Base-by-base conservation (phyloP, 2,329 filamentous ascomycete species). In the Alternaria triticina region DNA sequence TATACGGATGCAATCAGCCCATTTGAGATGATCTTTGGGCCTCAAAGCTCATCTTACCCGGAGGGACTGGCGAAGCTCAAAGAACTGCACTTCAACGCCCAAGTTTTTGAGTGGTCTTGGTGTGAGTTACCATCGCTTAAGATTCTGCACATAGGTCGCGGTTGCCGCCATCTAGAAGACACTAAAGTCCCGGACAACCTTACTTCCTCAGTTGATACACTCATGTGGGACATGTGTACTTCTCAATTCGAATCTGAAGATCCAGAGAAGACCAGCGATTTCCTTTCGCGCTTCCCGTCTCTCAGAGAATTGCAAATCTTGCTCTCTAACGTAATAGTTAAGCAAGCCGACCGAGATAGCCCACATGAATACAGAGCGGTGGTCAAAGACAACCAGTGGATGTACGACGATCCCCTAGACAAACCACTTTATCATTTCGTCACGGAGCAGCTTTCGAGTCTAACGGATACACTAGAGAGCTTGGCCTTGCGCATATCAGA, bases 51-150 rank as follows among this genome's bases (percentile, higher is more conserved):
- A n/a, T 36, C 33, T n/a, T 36, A 36, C 33, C 33, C 33, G 15
- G 33, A 36, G 33, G 33, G 33, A 40, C 23, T 58, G 30, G 25
- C n/a, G 46, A 58, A 58, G 46, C 55, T 58, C 40, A 30, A 51
- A 28, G 45, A 58, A 30, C 33, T 47, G 30, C 46, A 58, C 46
- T 44, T 44, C 30, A 20, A 52, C 25, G 46, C 20, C 6, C 40
- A 51, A 22, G 33, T n/a, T n/a, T 51, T 43, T 23, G 36, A 40
- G n/a, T 43, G 22, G 33, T 22, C 56, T 30, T 45, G 56, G 23
- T 58, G 56, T 28, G 46, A 49, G 23, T 27, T 28, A 49, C 23
- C 46, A 27, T 49, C 46, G 46, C 46, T 49, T 5, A 15, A 28
- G 20, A 9, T 22, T 11, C 6, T 49, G 23, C 23, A 15, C 23